phyloP scores from a whole-genome alignment of 2,329 filamentous ascomycete species.

The Aspergillus sp. region DNA sequence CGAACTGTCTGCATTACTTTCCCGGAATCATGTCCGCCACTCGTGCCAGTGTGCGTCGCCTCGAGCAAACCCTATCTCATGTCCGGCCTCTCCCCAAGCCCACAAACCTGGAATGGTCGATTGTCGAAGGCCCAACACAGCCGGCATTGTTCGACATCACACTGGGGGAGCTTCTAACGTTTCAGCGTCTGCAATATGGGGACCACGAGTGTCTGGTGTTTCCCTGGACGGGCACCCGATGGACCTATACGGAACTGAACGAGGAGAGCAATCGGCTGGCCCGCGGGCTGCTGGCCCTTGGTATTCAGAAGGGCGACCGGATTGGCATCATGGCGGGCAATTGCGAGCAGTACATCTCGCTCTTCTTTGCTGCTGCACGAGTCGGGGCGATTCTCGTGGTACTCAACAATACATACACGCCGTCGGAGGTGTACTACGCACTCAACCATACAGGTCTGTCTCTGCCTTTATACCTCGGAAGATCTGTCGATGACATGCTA shows the following conservation, averaged over 20 bases:
- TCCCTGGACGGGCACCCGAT: conserved; percentile 66
- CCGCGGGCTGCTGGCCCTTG: conserved; percentile 58
- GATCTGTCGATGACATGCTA: background rate
- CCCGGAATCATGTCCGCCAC: conserved; percentile 14
- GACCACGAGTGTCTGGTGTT: conserved; percentile 62
- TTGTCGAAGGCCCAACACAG: conserved; percentile 61
- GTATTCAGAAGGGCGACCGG: conserved; percentile 60
- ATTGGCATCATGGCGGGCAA: conserved; percentile 66
- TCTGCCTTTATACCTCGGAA: background rate
- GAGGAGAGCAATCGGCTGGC: conserved; percentile 54
- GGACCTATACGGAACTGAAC: conserved; percentile 61
- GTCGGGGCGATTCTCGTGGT: conserved; percentile 64
- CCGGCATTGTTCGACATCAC: conserved; percentile 64
- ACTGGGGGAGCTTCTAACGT: conserved; percentile 61
- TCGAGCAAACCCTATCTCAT: conserved; percentile 25
- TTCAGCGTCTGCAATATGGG: conserved; percentile 60
- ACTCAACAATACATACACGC: conserved; percentile 74
- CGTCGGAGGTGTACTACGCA: conserved; percentile 62
- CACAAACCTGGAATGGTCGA: conserved; percentile 33
- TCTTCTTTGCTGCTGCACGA: conserved; percentile 64
- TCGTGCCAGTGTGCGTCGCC: conserved; percentile 17
- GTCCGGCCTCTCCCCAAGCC: conserved; percentile 10
- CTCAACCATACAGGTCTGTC: conserved; percentile 58
- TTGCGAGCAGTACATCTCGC: conserved; percentile 51
- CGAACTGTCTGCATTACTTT: background rate